phyloP scores from a whole-genome alignment of 1,284 basidiomycete species.

The Ceratobasidium sp. region DNA sequence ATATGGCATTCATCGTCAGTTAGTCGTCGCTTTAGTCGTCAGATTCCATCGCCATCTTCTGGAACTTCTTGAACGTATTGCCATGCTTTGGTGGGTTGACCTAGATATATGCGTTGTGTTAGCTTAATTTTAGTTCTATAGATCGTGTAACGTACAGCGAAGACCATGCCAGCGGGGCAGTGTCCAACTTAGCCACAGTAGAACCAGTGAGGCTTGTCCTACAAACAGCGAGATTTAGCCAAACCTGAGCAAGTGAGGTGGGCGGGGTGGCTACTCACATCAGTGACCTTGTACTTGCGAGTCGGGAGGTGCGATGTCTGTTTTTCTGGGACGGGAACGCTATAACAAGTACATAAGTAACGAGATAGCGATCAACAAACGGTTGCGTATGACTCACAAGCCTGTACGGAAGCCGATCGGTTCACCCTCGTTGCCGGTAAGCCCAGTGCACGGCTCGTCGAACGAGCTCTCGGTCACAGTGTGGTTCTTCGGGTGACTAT shows the following conservation, averaged over 20 bases:
- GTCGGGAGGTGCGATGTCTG: constrained; percentile 21
- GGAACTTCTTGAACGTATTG: constrained; percentile 46
- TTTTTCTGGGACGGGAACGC: constrained; percentile 11
- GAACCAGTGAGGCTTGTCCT: constrained; percentile 44
- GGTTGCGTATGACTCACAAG: constrained; percentile 5
- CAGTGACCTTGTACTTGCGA: constrained; percentile 34
- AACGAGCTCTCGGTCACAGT: constrained; percentile 46
- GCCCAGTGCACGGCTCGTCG: constrained; percentile 9
- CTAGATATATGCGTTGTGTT: constrained; percentile 3
- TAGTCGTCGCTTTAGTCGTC: constrained; percentile 4
- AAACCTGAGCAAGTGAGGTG: not conserved
- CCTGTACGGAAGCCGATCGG: constrained; percentile 53
- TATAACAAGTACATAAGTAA: not conserved
- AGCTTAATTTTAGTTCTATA: not conserved
- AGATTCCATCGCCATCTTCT: constrained; percentile 1
- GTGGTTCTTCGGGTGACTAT: constrained; percentile 44
- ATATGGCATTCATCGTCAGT: not conserved
- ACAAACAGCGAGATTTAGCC: not conserved
- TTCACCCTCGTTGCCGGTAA: constrained; percentile 60
- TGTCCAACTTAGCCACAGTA: constrained; percentile 46
- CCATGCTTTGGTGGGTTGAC: constrained; percentile 36
- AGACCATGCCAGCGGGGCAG: constrained; percentile 48
- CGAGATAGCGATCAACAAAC: too few relatives aligned
- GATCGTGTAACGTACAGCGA: constrained; percentile 35
- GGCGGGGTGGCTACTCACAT: constrained; percentile 6